Percentiles rank a stretch among this genome's conserved stretches.
Evolutionary conservation across 2,329 filamentous ascomycete genomes (phyloP).

Genomic region (Fusarium cicatricum): DNA sequence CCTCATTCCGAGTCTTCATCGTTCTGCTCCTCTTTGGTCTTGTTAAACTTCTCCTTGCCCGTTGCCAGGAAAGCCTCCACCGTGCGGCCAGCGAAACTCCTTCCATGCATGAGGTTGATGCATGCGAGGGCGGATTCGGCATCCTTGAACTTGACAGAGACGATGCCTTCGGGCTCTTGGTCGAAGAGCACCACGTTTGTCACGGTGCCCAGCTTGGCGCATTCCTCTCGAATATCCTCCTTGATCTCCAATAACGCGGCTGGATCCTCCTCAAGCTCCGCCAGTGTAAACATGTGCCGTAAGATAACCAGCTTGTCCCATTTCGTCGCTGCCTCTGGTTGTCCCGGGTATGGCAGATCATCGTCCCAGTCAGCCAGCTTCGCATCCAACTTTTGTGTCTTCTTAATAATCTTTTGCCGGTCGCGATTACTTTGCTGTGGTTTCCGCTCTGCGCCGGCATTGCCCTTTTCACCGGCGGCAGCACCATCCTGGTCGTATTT

Average conservation of each 20-base stretch:
- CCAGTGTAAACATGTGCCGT: constrained; percentile 90
- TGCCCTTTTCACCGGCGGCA: constrained; percentile 30
- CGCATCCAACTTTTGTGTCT: constrained; percentile 89
- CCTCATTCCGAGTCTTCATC: constrained; percentile 50
- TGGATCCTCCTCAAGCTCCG: constrained; percentile 86
- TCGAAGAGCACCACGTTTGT: constrained; percentile 94
- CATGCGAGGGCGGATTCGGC: constrained; percentile 76
- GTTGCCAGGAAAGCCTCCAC: constrained; percentile 77
- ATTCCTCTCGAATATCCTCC: constrained; percentile 92
- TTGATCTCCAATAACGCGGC: constrained; percentile 89
- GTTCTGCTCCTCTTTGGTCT: constrained; percentile 66
- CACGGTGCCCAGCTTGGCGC: constrained; percentile 83
- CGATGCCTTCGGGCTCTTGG: constrained; percentile 82
- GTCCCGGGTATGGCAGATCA: constrained; percentile 70
- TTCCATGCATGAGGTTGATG: constrained; percentile 78
- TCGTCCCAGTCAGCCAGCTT: constrained; percentile 96
- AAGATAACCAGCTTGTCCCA: constrained; percentile 87
- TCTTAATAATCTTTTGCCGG: constrained; percentile 89
- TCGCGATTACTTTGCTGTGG: constrained; percentile 69
- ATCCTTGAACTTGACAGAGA: constrained; percentile 82
- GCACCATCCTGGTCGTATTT: constrained; percentile 65
- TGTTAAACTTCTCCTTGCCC: constrained; percentile 77
- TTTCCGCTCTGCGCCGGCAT: constrained; percentile 48
- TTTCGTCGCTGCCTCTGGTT: constrained; percentile 55
- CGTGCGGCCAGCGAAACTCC: constrained; percentile 76